phyloP scores from a whole-genome alignment of 1,284 basidiomycete species.

The Puccinia sorghi region DNA sequence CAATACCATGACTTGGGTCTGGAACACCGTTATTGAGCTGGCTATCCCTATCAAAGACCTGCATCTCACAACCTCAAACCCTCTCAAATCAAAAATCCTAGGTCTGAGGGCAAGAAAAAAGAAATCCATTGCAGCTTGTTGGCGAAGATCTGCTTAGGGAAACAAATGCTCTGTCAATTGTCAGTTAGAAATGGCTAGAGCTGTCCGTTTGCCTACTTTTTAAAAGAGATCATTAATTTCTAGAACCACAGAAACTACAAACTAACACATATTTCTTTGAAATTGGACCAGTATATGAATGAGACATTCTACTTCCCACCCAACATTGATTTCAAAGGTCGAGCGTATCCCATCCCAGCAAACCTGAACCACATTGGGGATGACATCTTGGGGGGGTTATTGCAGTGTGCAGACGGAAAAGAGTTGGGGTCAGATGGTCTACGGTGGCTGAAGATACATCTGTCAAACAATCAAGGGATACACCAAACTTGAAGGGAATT shows the following conservation, averaged over 20 bases:
- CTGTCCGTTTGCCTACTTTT: slow-evolving; percentile 72
- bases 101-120: slow-evolving; percentile 35
- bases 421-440: slow-evolving; percentile 78
- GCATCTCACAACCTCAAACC: slow-evolving; percentile 43
- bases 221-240: too few relatives aligned
- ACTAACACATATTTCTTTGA: too few relatives aligned
- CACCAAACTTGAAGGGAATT: neutral
- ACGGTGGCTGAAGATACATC: slow-evolving; percentile 85
- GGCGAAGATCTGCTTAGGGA: slow-evolving; percentile 79
- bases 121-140: slow-evolving; percentile 52
- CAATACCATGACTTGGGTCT: slow-evolving; percentile 71
- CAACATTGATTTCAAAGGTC: slow-evolving; percentile 96
- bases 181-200: slow-evolving; percentile 92
- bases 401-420: slow-evolving; percentile 79
- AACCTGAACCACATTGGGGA: slow-evolving; percentile 96
- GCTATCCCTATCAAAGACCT: slow-evolving; percentile 56
- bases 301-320: slow-evolving; percentile 93
- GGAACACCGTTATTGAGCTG: slow-evolving; percentile 68
- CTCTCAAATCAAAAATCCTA: slow-evolving; percentile 61
- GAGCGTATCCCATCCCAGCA: slow-evolving; percentile 94
- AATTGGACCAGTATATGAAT: slow-evolving; percentile 67
- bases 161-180: slow-evolving; percentile 93
- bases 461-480: slow-evolving; percentile 86
- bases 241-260: too few relatives aligned
- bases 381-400: slow-evolving; percentile 86